Percentiles rank a stretch among this genome's conserved stretches.
Conservation (phyloP, 331 rosid species). For the Stylosanthes scabra region DNA sequence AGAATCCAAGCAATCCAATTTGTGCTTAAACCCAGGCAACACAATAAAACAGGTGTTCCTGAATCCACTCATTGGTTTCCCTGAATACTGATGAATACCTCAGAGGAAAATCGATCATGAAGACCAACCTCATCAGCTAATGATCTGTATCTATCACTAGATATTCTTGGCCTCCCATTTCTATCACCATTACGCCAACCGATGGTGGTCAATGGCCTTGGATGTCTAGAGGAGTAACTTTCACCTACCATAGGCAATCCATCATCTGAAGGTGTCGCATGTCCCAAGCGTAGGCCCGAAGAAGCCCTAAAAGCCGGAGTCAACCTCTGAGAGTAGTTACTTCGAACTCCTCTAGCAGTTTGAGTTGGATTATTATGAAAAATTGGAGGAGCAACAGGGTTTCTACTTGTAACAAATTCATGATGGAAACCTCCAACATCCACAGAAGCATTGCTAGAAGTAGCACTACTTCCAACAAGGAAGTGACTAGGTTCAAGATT, state of each 20-base stretch:
- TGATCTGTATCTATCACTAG: slow-evolving; percentile 61
- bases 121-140: slow-evolving; percentile 59
- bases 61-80: slow-evolving; percentile 24
- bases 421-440: slow-evolving; percentile 70
- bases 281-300: slow-evolving; percentile 69
- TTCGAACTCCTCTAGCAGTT: slow-evolving; percentile 64
- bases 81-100: slow-evolving; percentile 49
- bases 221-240: slow-evolving; percentile 65
- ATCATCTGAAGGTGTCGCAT: slow-evolving; percentile 59
- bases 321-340: slow-evolving; percentile 72
- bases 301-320: slow-evolving; percentile 67
- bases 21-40: slow-evolving; percentile 6
- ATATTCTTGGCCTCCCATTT: slow-evolving; percentile 74
- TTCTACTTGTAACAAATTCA: slow-evolving; percentile 57
- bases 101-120: slow-evolving; percentile 65
- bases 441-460: slow-evolving; percentile 55
- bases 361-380: slow-evolving; percentile 58
- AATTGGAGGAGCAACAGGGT: slow-evolving; percentile 56
- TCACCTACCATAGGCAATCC: slow-evolving; percentile 67
- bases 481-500: slow-evolving; percentile 63
- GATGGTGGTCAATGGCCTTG: slow-evolving; percentile 54
- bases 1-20: slow-evolving; percentile 6
- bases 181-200: slow-evolving; percentile 76
- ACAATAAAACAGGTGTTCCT: slow-evolving; percentile 21
- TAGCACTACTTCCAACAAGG: slow-evolving; percentile 61